Percentiles rank a stretch among this genome's conserved stretches.
These are phyloP conservation scores for Zhuliangozyma blackwelliae DNA, from an alignment of 1,139 yeast species.

Conservation along the genomic window DNA sequence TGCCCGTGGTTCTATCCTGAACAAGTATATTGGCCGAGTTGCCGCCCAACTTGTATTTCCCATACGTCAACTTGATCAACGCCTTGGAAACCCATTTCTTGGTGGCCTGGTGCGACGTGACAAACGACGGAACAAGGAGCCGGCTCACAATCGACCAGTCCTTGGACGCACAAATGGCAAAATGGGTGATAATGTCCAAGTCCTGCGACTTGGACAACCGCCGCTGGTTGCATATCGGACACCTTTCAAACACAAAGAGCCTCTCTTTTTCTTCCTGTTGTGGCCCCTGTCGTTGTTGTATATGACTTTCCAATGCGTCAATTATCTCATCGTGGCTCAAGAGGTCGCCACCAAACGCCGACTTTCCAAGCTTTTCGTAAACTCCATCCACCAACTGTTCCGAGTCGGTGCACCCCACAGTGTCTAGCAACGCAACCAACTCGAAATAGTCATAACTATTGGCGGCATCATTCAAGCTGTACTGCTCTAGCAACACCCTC, in stretches of 20 bases:
- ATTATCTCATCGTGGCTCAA: conserved; percentile 56
- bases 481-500: conserved; percentile 58
- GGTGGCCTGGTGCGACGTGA: conserved; percentile 77
- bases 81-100: conserved; percentile 86
- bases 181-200: conserved; percentile 73
- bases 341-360: conserved; percentile 53
- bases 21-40: conserved; percentile 92
- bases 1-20: conserved; percentile 86
- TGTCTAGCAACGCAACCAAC: conserved; percentile 53
- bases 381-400: conserved; percentile 43
- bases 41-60: conserved; percentile 81
- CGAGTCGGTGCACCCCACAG: conserved; percentile 57
- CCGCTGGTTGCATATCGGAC: conserved; percentile 75
- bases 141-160: conserved; percentile 72
- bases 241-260: conserved; percentile 56
- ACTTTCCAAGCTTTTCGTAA: conserved; percentile 39
- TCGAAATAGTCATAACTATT: conserved; percentile 48
- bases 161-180: conserved; percentile 80
- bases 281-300: conserved; percentile 10
- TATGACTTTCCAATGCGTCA: conserved; percentile 45
- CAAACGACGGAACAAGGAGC: conserved; percentile 64
- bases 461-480: conserved; percentile 29
- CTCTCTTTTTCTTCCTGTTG: conserved; percentile 22
- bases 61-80: conserved; percentile 80
- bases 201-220: conserved; percentile 54